These are phyloP conservation scores for Venturia carpophila DNA, from an alignment of 2,329 filamentous ascomycete genomes.

Conservation along the genomic window DNA sequence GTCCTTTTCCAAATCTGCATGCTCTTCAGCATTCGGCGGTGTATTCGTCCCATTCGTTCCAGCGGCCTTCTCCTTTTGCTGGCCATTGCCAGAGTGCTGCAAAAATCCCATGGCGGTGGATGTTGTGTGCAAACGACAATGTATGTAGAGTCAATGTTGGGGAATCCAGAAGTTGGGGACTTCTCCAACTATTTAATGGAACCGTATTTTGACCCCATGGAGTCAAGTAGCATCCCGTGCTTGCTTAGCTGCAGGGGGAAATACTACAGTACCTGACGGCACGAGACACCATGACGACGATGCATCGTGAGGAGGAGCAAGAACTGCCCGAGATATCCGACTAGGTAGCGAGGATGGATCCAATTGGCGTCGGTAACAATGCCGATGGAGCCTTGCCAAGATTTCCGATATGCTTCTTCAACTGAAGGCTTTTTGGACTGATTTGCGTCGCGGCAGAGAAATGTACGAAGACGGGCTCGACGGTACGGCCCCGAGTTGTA, in stretches of 20 bases:
- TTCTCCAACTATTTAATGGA: conserved; percentile 5
- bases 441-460: neutral
- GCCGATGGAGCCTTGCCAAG: conserved; percentile 2
- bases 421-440: neutral
- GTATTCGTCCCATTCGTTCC: conserved; percentile 4
- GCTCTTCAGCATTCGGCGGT: neutral
- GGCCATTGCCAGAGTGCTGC: neutral
- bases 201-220: neutral
- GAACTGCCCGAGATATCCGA: neutral
- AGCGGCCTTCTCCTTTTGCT: neutral
- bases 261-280: neutral
- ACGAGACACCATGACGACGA: conserved; percentile 8
- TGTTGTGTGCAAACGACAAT: neutral
- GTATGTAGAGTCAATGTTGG: neutral
- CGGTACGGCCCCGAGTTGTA: neutral
- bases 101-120: conserved; percentile 7
- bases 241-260: neutral
- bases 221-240: conserved; percentile 5
- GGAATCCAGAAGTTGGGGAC: neutral
- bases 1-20: conserved; percentile 11
- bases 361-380: neutral
- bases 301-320: neutral
- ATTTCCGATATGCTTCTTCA: neutral
- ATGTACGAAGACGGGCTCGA: neutral
- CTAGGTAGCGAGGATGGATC: neutral